These are phyloP conservation scores for Sporothrix humicola DNA, from an alignment of 2,329 filamentous ascomycete genomes.

Conservation along the genomic window DNA sequence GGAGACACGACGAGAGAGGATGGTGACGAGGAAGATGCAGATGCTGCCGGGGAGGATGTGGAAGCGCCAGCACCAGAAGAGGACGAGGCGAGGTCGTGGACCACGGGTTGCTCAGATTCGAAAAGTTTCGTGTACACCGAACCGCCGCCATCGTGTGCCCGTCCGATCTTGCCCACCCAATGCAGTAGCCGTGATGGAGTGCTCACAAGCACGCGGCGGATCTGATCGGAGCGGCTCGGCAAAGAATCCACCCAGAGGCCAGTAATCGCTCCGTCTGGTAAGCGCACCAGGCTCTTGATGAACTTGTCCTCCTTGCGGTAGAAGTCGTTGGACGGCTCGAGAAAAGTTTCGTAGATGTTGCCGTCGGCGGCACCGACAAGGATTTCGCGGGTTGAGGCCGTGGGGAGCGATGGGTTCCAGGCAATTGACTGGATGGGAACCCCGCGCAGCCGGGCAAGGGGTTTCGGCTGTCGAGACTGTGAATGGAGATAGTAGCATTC, in stretches of 20 bases:
- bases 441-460: constrained; percentile 80
- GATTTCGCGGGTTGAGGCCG: constrained; percentile 92
- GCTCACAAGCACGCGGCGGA: constrained; percentile 75
- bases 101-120: constrained; percentile 79
- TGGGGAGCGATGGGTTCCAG: constrained; percentile 93
- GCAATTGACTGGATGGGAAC: constrained; percentile 88
- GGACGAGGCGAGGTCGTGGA: constrained; percentile 72
- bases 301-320: constrained; percentile 96
- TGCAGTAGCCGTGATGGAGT: constrained; percentile 81
- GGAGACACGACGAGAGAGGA: constrained; percentile 74
- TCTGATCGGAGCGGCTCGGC: constrained; percentile 66
- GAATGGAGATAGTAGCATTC: constrained; percentile 99
- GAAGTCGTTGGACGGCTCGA: constrained; percentile 93
- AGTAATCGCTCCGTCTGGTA: constrained; percentile 79
- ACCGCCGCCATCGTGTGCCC: constrained; percentile 73
- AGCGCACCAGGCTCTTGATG: constrained; percentile 79
- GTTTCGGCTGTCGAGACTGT: constrained; percentile 85
- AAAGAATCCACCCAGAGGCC: constrained; percentile 84
- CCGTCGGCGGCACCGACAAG: constrained; percentile 90
- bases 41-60: not conserved
- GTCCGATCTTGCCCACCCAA: constrained; percentile 77
- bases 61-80: constrained; percentile 37
- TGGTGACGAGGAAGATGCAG: constrained; percentile 53
- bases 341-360: constrained; percentile 91
- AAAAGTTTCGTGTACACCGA: constrained; percentile 89